Evolutionary conservation across 352 stramenopile genomes (phyloP), one percentile per base, ranked within the genome.

Genomic region (Phytopythium vexans): DNA sequence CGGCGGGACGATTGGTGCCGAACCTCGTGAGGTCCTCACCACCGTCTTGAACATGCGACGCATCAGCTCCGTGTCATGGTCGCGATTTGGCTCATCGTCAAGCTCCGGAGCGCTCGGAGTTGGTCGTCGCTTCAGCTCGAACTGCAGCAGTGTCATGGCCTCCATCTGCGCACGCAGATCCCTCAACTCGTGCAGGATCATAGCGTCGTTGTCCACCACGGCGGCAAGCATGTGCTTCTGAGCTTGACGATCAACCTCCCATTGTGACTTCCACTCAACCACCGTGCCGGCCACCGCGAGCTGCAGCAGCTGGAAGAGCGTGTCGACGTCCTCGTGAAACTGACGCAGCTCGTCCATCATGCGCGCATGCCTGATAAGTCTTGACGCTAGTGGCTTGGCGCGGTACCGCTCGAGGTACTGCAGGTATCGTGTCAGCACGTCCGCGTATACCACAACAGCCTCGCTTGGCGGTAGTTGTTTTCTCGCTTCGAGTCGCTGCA

Each of bases 271-370:
- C 60, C 54, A 68, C 10, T 60, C 32, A 35, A 56, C 46, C 33
- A 59, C 43, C 8, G n/a, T 35, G 11, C 15, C 44, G 2, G 39
- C 46, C 1, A 41, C 50, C 21, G 60, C 42, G 1, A 67, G 34
- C 31, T 59, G 58, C 10, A 67, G 46, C 27, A 63, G 2, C 38
- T 45, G 39, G 16, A 63, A 54, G 3, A 63, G 40, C 34, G 33
- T 52, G 43, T 60, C 54, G 35, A 62, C 40, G 16, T 62, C 59
- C 58, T 66, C 52, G 33, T 66, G 52, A 4, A 61, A 3, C 42
- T 33, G 5, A 3, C 40, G 52, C n/a, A 66, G 16, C 39, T 66
- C 43, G 12, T 58, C 52, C 41, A 54, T 59, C 59, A 66, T 38
- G 49, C 27, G 21, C 49, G 49, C 40, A 31, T 11, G 6, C 41